Conservation (phyloP, 2,329 filamentous ascomycete species). For the Aspergillus udagawae region DNA sequence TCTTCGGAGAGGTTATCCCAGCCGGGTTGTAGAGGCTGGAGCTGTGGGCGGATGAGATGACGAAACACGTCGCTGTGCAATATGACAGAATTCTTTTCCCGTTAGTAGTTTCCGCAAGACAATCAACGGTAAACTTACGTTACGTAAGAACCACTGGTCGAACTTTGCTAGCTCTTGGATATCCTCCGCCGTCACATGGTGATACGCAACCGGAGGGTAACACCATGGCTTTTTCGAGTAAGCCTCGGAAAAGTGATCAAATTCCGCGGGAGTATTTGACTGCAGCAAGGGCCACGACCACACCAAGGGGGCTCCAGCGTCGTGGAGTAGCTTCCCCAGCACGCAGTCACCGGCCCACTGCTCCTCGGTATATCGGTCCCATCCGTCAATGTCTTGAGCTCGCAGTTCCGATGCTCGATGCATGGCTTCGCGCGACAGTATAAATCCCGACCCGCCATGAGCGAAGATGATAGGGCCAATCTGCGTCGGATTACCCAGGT, state of each 20-base stretch:
- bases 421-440: slow-evolving; percentile 48
- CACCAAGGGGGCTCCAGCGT: slow-evolving; percentile 40
- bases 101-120: neutral
- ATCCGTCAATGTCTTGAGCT: slow-evolving; percentile 33
- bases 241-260: slow-evolving; percentile 36
- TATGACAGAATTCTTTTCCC: slow-evolving; percentile 18
- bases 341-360: slow-evolving; percentile 49
- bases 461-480: slow-evolving; percentile 47
- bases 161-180: slow-evolving; percentile 42
- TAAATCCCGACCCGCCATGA: slow-evolving; percentile 50
- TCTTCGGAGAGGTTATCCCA: slow-evolving; percentile 23
- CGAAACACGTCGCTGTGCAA: slow-evolving; percentile 27
- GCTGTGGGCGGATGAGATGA: slow-evolving; percentile 13
- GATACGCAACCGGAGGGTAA: slow-evolving; percentile 47
- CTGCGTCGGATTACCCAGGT: slow-evolving; percentile 52
- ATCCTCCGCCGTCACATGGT: slow-evolving; percentile 43
- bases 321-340: slow-evolving; percentile 41
- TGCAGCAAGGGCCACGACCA: slow-evolving; percentile 46
- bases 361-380: slow-evolving; percentile 39
- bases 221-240: slow-evolving; percentile 43
- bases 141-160: slow-evolving; percentile 51
- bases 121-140: slow-evolving; percentile 44
- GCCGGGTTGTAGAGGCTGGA: slow-evolving; percentile 10
- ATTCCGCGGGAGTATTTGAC: slow-evolving; percentile 35
- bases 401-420: slow-evolving; percentile 35